Conservation (phyloP, 495 filamentous ascomycete genomes). For the Astrocystis sublimbata region DNA sequence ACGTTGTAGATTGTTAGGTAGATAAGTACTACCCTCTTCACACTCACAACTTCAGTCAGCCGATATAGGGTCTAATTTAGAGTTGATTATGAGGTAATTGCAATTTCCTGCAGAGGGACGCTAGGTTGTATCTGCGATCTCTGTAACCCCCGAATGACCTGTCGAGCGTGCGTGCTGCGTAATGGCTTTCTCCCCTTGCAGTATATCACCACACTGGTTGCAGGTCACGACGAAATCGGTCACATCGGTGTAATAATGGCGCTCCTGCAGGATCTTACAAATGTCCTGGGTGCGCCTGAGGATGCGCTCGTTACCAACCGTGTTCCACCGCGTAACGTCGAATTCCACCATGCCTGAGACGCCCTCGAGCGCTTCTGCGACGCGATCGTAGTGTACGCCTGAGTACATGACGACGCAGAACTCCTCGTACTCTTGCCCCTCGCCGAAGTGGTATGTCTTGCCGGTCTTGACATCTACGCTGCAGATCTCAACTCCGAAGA, state of each 20-base stretch:
- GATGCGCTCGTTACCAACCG: slow-evolving; percentile 62
- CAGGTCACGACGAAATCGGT: slow-evolving; percentile 80
- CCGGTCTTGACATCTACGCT: slow-evolving; percentile 67
- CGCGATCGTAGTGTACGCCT: slow-evolving; percentile 93
- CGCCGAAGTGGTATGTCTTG: slow-evolving; percentile 73
- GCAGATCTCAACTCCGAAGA: slow-evolving; percentile 86
- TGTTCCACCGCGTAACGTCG: slow-evolving; percentile 78
- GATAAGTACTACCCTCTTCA: no score
- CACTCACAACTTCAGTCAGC: no score
- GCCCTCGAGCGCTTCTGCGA: slow-evolving; percentile 65
- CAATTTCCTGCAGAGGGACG: neutral
- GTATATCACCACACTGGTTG: slow-evolving; percentile 62
- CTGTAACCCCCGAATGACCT: slow-evolving; percentile 14
- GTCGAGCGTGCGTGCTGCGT: slow-evolving; percentile 19
- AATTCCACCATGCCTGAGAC: slow-evolving; percentile 55
- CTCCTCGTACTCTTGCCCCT: slow-evolving; percentile 56
- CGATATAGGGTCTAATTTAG: no score
- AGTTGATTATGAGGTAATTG: no score
- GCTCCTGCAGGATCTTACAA: slow-evolving; percentile 63
- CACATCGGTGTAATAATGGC: slow-evolving; percentile 87
- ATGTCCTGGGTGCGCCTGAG: slow-evolving; percentile 69
- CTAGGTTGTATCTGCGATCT: slow-evolving; percentile 5
- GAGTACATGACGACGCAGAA: slow-evolving; percentile 88
- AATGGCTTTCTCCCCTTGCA: slow-evolving; percentile 65
- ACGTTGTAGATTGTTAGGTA: no score